Evolutionary conservation across 331 rosid species (phyloP), one percentile per base, ranked within the genome.

Genomic region (Quercus tomentella): DNA sequence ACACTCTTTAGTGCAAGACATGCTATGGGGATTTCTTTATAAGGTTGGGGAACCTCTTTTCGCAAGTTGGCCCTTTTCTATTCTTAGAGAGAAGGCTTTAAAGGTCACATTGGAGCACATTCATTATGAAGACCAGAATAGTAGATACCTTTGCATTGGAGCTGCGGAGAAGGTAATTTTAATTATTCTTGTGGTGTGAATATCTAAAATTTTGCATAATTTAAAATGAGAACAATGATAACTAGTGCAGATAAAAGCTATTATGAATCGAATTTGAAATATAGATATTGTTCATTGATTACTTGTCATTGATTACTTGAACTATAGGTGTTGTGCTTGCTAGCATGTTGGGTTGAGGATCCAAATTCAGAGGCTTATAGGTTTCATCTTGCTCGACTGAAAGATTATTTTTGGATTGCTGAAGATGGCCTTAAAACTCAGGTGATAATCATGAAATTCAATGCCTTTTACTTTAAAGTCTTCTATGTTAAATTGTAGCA

Each of bases 261-360:
- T 35, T 35, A 35, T 35, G 8, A 35, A 35, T 35, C 0, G 2
- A 35, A 35, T 35, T 35, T 0, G 41, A 7, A 35, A 35, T 35
- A 6, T 35, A 35, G 2, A 35, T 35, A 35, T 35, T 35, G 41
- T 35, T 6, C 41, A 35, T 35, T 35, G 41, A 35, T 21, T 18
- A 3, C 0, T 14, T 65, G 0, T 6, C 41, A 35, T 35, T 35
- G 41, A 35, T 21, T 18, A 3, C 0, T 14, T 65, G 0, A 16
- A 65, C 18, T 65, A 6, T 18, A 89, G 92, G 89, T 85, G 20
- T 70, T 88, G 21, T 86, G 85, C 60, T 70, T 89, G 88, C 33
- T 89, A 70, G 87, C 89, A 0, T 74, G 89, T 54, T 88, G 92
- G 93, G 87, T 77, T 69, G 89, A 91, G 58, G 89, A 89, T 37